These are phyloP conservation scores for Fusarium tupiense DNA, from an alignment of 2,329 filamentous ascomycete species.

Conservation along the genomic window DNA sequence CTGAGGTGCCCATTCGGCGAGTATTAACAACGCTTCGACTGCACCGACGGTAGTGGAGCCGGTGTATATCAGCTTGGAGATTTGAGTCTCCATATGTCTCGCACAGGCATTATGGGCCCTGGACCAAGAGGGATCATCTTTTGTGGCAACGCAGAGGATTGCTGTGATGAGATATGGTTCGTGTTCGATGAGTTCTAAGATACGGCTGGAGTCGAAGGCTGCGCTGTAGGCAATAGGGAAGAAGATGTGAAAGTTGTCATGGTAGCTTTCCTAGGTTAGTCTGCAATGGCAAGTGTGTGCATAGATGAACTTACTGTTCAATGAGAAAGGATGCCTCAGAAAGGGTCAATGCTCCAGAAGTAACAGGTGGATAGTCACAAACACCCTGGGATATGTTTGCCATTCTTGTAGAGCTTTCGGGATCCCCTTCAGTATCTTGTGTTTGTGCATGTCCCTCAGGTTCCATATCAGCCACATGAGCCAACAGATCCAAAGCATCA, in stretches of 20 bases:
- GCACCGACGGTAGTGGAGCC: conserved; percentile 75
- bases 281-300: background rate
- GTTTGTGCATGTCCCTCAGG: conserved; percentile 30
- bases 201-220: conserved; percentile 62
- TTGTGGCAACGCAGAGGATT: conserved; percentile 75
- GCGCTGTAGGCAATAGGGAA: conserved; percentile 73
- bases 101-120: conserved; percentile 73
- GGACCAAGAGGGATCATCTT: conserved; percentile 72
- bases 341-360: conserved; percentile 43
- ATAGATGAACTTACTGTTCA: conserved; percentile 36
- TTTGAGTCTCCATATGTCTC: conserved; percentile 74
- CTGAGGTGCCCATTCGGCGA: conserved; percentile 79
- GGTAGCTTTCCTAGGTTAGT: conserved; percentile 57
- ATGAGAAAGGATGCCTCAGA: conserved; percentile 42
- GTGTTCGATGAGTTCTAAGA: conserved; percentile 65
- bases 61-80: conserved; percentile 73
- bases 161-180: conserved; percentile 76
- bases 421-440: background rate
- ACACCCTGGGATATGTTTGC: background rate
- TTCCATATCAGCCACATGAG: conserved; percentile 54
- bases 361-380: conserved; percentile 47
- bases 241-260: conserved; percentile 74
- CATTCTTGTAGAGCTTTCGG: background rate
- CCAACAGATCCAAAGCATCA: conserved; percentile 53
- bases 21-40: conserved; percentile 74